These are phyloP conservation scores for Incumbomyces delicatus DNA, from an alignment of 2,329 filamentous ascomycete genomes.

Conservation along the genomic window DNA sequence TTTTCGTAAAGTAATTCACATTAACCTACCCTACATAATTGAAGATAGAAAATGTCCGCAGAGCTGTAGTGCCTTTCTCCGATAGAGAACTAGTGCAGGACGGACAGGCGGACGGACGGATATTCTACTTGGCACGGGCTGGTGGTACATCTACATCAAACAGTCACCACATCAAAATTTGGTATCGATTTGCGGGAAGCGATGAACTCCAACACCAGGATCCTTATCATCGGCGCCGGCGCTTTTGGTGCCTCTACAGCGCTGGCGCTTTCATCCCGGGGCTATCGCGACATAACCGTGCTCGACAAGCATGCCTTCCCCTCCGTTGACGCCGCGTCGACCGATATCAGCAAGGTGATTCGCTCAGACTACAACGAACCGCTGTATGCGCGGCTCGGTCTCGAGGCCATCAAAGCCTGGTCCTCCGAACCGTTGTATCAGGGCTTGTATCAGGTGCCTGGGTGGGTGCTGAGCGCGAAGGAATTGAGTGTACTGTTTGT, in stretches of 20 bases:
- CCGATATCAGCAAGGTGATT: conserved; percentile 20
- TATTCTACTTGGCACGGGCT: too few species aligned
- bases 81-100: too few species aligned
- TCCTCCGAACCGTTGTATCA: conserved; percentile 10
- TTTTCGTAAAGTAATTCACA: too few species aligned
- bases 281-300: conserved; percentile 39
- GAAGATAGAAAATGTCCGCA: too few species aligned
- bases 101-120: too few species aligned
- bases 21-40: too few species aligned
- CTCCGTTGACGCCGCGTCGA: conserved; percentile 14
- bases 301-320: conserved; percentile 24
- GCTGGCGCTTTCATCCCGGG: conserved; percentile 39
- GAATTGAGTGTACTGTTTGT: conserved; percentile 16
- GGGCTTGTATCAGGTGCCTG: conserved; percentile 16
- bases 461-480: conserved; percentile 17
- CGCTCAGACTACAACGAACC: conserved; percentile 19
- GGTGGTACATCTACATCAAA: too few species aligned
- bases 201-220: conserved; percentile 12
- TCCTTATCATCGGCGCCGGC: conserved; percentile 39
- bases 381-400: conserved; percentile 16
- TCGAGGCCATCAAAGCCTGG: conserved; percentile 15
- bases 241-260: conserved; percentile 43
- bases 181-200: too few species aligned
- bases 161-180: too few species aligned
- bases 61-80: too few species aligned